These are phyloP conservation scores for Shiraia sp. DNA, from an alignment of 2,329 filamentous ascomycete species.

Conservation along the genomic window DNA sequence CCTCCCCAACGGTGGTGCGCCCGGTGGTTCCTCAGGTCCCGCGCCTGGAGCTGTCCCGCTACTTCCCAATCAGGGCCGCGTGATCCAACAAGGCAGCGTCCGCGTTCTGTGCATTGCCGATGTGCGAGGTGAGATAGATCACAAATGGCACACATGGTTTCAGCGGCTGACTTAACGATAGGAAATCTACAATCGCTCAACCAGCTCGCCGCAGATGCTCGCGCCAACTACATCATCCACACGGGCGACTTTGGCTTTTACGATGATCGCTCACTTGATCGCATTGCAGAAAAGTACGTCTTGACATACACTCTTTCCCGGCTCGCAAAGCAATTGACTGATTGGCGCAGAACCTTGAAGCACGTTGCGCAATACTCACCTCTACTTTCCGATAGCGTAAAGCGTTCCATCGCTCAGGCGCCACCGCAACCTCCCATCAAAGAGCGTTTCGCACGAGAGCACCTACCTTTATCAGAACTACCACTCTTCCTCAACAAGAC, in stretches of 20 bases:
- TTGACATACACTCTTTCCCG: neutral
- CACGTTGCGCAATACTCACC: constrained; percentile 99
- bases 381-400: constrained; percentile 77
- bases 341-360: constrained; percentile 76
- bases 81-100: constrained; percentile 54
- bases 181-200: constrained; percentile 95
- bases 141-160: neutral
- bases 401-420: constrained; percentile 67
- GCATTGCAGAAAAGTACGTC: constrained; percentile 95
- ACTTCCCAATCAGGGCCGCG: constrained; percentile 57
- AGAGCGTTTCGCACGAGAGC: constrained; percentile 76
- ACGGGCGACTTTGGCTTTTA: constrained; percentile 99
- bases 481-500: constrained; percentile 85
- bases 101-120: constrained; percentile 58
- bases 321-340: constrained; percentile 13
- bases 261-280: constrained; percentile 90
- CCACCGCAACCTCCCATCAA: constrained; percentile 75
- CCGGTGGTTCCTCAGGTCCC: constrained; percentile 46
- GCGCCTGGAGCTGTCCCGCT: constrained; percentile 52
- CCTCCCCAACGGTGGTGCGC: constrained; percentile 52
- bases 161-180: constrained; percentile 48
- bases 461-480: constrained; percentile 90
- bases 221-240: constrained; percentile 96
- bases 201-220: constrained; percentile 91
- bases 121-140: constrained; percentile 50